A percentile compares a stretch with the other conserved stretches of the same genome.
These are phyloP conservation scores for Acer campestre DNA, from an alignment of 345 rosid species.

Conservation along the genomic window DNA sequence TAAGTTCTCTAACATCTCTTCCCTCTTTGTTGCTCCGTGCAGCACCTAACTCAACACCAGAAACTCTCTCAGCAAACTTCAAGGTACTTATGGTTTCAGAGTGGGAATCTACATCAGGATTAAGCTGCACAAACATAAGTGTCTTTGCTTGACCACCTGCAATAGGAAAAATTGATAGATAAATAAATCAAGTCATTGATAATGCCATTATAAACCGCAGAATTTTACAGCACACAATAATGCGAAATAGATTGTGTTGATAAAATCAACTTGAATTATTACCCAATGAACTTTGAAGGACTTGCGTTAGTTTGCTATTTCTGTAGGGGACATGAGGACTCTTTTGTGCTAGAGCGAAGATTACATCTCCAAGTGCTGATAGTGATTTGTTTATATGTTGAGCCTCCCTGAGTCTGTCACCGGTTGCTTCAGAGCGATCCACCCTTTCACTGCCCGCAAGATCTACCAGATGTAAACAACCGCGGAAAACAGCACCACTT, in stretches of 20 bases:
- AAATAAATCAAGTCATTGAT: slow-evolving; percentile 12
- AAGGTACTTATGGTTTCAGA: slow-evolving; percentile 90
- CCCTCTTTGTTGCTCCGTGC: slow-evolving; percentile 93
- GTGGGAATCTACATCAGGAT: slow-evolving; percentile 89
- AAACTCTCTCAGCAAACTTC: slow-evolving; percentile 95
- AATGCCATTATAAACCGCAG: not conserved
- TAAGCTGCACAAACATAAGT: slow-evolving; percentile 95
- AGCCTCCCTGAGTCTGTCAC: slow-evolving; percentile 96
- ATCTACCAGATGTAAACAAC: slow-evolving; percentile 87
- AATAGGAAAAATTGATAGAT: slow-evolving; percentile 17
- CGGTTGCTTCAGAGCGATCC: slow-evolving; percentile 95
- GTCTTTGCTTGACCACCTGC: slow-evolving; percentile 98
- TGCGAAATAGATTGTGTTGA: slow-evolving; percentile 1
- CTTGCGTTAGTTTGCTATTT: slow-evolving; percentile 98
- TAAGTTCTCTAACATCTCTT: slow-evolving; percentile 81
- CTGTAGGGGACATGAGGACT: slow-evolving; percentile 86
- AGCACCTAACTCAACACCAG: slow-evolving; percentile 97
- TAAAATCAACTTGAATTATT: slow-evolving; percentile 18
- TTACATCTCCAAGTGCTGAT: slow-evolving; percentile 95
- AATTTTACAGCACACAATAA: not conserved
- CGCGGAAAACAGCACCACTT: slow-evolving; percentile 72
- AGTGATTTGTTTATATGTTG: slow-evolving; percentile 95
- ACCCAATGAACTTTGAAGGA: slow-evolving; percentile 97
- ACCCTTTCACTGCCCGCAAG: slow-evolving; percentile 99
- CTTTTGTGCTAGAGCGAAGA: slow-evolving; percentile 88